phyloP scores from a whole-genome alignment of 345 rosid species.

The Salix udensis region DNA sequence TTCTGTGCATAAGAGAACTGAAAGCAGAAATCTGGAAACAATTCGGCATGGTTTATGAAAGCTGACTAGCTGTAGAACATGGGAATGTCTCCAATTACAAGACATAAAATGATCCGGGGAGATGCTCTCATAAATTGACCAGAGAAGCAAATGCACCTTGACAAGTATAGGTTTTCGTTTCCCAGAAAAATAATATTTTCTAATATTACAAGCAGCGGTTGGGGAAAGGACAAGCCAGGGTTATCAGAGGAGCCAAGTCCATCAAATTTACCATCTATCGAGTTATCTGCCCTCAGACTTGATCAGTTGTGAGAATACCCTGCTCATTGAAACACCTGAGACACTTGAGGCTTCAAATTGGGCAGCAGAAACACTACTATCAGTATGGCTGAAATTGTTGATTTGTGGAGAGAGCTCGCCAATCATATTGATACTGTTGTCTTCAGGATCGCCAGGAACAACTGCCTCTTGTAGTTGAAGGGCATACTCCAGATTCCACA shows the following conservation, averaged over 20 bases:
- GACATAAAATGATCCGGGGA: background rate
- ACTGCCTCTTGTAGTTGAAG: slow-evolving; percentile 75
- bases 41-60: background rate
- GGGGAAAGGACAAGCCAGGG: background rate
- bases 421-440: slow-evolving; percentile 68
- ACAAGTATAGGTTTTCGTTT: background rate
- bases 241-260: background rate
- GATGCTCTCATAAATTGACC: background rate
- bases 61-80: background rate
- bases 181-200: background rate
- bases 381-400: slow-evolving; percentile 46
- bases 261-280: background rate
- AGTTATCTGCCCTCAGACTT: slow-evolving; percentile 75
- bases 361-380: slow-evolving; percentile 27
- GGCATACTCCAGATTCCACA: slow-evolving; percentile 89
- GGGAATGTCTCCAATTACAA: background rate
- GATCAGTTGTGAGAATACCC: slow-evolving; percentile 78
- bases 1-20: slow-evolving; percentile 2
- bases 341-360: slow-evolving; percentile 41
- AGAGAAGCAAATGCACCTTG: background rate
- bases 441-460: slow-evolving; percentile 54
- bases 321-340: slow-evolving; percentile 66
- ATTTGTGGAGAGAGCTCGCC: slow-evolving; percentile 58
- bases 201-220: background rate
- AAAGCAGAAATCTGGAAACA: background rate